Evolutionary conservation across 768 basidiomycete species (phyloP), one percentile per base, ranked within the genome.

Genomic region (Termitomyces sp.): DNA sequence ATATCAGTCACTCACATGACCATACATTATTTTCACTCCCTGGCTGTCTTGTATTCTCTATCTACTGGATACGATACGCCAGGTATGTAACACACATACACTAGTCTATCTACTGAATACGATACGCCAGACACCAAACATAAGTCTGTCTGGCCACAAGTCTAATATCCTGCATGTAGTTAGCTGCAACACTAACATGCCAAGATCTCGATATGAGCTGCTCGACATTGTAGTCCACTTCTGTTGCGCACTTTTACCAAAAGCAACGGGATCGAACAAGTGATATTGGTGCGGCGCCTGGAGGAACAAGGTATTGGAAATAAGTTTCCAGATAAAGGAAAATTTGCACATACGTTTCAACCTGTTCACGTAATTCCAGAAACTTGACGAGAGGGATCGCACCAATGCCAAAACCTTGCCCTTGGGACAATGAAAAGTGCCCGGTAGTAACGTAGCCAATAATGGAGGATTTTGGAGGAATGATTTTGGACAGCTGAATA

Each of bases 371-470:
- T 19, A 88, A 66, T 35, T 79, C 75, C 24, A 87, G 60, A 35
- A 84, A 70, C 52, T 71, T 71, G 26, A 67, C 62, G 12, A 94
- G 65, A 3, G 90, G 74, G 17, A 98, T 70, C 0, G 85, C 82
- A 17, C 85, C 96, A 12, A 97, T 76, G 2, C 82, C 94, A 62
- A 83, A 82, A 0, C 91, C 93, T 56, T 80, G 72, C 0, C 95
- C 95, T 28, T 84, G 79, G 0, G 83, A 77, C 8, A 98, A 77
- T 1, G 94, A 95, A 65, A 81, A 88, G 57, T 84, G 85, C 0
- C 94, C 95, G 2, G 89, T 86, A 0, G 93, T 92, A 19, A 93
- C 77, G 63, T 89, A 90, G 0, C 96, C 95, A 51, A 96, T 82
- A 24, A 90, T 76, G 3, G 70, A 65, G 3, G 71, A 66, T 45